Evolutionary conservation across 805 yeast genomes (phyloP), one percentile per base, ranked within the genome.

Genomic region (Kodamaea jinghongensis): DNA sequence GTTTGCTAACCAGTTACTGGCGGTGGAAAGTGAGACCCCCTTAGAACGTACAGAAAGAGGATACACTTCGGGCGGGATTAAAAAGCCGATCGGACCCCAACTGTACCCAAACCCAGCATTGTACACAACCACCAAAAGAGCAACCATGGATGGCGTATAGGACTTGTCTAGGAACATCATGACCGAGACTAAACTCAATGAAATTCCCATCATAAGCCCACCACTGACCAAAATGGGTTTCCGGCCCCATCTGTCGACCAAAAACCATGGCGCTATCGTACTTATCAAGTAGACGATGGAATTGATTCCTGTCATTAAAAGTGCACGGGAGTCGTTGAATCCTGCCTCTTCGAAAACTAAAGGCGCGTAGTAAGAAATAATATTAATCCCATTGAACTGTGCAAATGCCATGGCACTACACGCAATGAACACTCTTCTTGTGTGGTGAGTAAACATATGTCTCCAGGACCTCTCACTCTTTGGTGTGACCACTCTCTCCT

Each of bases 281-380:
- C 67, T 60, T 20, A 57, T 46, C 20, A 68, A 55, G 46, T 69
- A 69, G 4, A 70, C 63, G 17, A 67, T 41, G 10, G 65, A 63
- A 40, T 69, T 69, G 38, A 70, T 55, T 7, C 73, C 75, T 3
- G 75, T 68, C 73, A 70, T 67, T 15, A 70, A 47, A 28, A 70
- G 52, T 1, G 74, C 73, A 37, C 62, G 57, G 28, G 69, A 56
- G 44, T 68, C 62, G 44, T 56, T 66, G 52, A 68, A 69, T 7
- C 75, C 75, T 1, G 75, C 75, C 23, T 64, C 57, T 42, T 69
- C 71, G 47, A 74, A 77, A 34, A 78, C 75, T 52, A 75, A 65
- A 4, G 81, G 79, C 0, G 83, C 81, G 47, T 78, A 79, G 51
- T 76, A 78, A 1, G 78, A 69, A 29, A 79, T 73, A 39, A 78